Evolutionary conservation across 768 basidiomycete genomes (phyloP), one percentile per base, ranked within the genome.

Genomic region (Suillus lakei): DNA sequence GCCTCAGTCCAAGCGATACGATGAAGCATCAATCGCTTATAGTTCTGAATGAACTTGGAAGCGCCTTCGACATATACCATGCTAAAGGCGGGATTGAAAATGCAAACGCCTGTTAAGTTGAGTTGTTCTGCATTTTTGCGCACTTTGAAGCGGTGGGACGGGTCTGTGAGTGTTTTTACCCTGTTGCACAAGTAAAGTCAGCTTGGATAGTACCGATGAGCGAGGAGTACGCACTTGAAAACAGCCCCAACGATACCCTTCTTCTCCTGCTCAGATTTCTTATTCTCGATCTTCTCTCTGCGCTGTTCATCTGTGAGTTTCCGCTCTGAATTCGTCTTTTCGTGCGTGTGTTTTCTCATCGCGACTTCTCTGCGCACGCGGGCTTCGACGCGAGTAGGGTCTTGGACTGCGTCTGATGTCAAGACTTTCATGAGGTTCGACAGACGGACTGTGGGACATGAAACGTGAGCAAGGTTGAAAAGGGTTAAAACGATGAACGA

Each of bases 371-470:
- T 85, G 54, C 95, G 85, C 16, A 99, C 96, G 38, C 94, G 91
- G 6, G 97, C 97, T 76, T 99, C 98, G 4, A 99, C 95, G 60
- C 96, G 90, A 2, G 98, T 99, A 0, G 98, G 98, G 75, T 99
- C 98, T 85, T 95, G 93, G 30, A 99, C 91, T 0, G 96, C 97
- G 72, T 98, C 96, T 10, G 93, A 93, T 0, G 98, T 98, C 32
- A 99, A 83, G 18, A 99, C 98, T 73, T 95, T 95, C 96, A 99
- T 99, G 74, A 99, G 78, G 77, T 99, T 99, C 48, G 93, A 88
- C 66, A 99, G 83, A 34, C 95, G 94, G 64, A 99, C 97, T 96
- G 66, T 10, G 23, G 30, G 62, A 38, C 3, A 15, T 21, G 55
- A 23, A 66, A 44, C 38, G 15, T 26, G 28, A 53, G 53, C 5